Conservation (phyloP, 331 rosid species). For the Malus hybrid region DNA sequence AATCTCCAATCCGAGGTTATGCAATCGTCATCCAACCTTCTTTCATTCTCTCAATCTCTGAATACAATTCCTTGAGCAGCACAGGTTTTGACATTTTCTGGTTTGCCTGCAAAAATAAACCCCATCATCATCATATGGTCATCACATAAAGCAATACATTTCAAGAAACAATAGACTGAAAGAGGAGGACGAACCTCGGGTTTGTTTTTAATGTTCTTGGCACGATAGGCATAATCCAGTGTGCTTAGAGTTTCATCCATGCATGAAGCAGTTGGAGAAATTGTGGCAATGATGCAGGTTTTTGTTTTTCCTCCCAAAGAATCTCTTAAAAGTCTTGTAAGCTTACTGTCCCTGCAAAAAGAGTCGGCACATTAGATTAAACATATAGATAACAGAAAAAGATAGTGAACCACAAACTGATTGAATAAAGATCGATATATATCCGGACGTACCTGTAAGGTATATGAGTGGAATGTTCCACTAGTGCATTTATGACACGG, state of each 20-base stretch:
- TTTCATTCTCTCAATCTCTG: conserved; percentile 87
- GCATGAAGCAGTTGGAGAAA: conserved; percentile 74
- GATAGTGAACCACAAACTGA: background rate
- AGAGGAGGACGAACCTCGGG: conserved; percentile 63
- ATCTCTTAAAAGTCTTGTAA: conserved; percentile 83
- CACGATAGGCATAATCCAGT: conserved; percentile 87
- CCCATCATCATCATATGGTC: conserved; percentile 1
- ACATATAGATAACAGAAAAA: conserved; percentile 7
- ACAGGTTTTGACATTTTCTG: conserved; percentile 87
- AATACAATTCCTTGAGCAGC: conserved; percentile 75
- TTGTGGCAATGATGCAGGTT: conserved; percentile 91
- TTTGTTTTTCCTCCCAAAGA: conserved; percentile 96
- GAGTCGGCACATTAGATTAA: background rate
- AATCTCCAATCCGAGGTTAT: conserved; percentile 2
- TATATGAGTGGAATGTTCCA: conserved; percentile 84
- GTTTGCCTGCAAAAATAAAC: conserved; percentile 57
- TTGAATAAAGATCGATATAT: background rate
- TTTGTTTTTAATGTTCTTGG: conserved; percentile 79
- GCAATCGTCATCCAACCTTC: conserved; percentile 46
- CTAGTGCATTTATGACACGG: conserved; percentile 91
- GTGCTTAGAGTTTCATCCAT: conserved; percentile 94
- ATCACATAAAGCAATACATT: background rate
- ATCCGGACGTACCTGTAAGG: conserved; percentile 69
- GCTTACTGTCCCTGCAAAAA: conserved; percentile 85
- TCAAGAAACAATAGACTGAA: background rate